phyloP scores from a whole-genome alignment of 768 basidiomycete species.

The Boletus subcaerulescens region DNA sequence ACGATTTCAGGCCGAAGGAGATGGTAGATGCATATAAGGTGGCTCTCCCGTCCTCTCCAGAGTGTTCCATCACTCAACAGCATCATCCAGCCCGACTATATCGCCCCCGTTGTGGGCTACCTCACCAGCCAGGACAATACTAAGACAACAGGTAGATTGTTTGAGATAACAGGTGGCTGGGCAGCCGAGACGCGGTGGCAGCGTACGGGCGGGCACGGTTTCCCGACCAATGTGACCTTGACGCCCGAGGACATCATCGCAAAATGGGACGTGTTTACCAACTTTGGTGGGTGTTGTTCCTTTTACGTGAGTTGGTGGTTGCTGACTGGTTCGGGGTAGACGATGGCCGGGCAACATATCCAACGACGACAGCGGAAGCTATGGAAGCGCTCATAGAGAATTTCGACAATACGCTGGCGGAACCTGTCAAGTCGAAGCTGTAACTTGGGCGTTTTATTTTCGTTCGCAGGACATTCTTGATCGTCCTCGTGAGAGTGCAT shows the following conservation, averaged over 20 bases:
- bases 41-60: background rate
- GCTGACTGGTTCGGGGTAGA: slow-evolving; percentile 38
- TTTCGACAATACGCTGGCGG: slow-evolving; percentile 38
- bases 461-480: too few relatives aligned
- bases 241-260: slow-evolving; percentile 77
- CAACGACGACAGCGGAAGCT: slow-evolving; percentile 68
- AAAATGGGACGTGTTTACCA: slow-evolving; percentile 82
- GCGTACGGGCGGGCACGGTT: slow-evolving; percentile 80
- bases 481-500: too few relatives aligned
- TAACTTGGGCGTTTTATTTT: slow-evolving; percentile 26
- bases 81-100: slow-evolving; percentile 68
- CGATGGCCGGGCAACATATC: slow-evolving; percentile 82
- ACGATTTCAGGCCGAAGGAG: slow-evolving; percentile 59
- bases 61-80: background rate
- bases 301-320: too few relatives aligned
- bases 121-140: slow-evolving; percentile 80
- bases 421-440: slow-evolving; percentile 49
- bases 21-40: slow-evolving; percentile 91
- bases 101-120: slow-evolving; percentile 92
- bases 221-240: slow-evolving; percentile 72
- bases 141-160: slow-evolving; percentile 68
- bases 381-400: slow-evolving; percentile 72
- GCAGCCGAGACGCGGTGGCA: slow-evolving; percentile 93
- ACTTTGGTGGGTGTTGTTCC: slow-evolving; percentile 59
- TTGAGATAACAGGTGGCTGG: slow-evolving; percentile 91